A percentile compares a stretch with the other conserved stretches of the same genome.
phyloP scores from a whole-genome alignment of 2,329 filamentous ascomycete genomes.

The Fusarium longipes region DNA sequence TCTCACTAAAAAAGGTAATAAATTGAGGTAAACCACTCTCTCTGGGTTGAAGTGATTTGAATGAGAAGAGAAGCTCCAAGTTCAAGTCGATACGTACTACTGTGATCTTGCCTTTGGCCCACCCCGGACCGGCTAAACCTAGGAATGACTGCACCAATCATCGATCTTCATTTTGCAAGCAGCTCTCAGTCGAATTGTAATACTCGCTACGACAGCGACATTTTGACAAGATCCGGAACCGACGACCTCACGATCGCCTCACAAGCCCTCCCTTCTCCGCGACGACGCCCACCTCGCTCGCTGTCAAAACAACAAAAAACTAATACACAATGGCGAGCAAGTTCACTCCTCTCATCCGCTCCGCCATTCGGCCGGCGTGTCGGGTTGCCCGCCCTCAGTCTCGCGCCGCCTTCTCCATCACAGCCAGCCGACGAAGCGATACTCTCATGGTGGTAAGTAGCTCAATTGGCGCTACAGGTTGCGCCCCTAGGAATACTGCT shows the following conservation, averaged over 20 bases:
- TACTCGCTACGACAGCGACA: constrained; percentile 48
- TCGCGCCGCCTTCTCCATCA: constrained; percentile 77
- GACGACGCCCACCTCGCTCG: constrained; percentile 32
- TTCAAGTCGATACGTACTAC: constrained; percentile 32
- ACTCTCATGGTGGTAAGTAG: constrained; percentile 73
- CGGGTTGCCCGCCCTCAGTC: constrained; percentile 73
- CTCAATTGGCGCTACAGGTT: constrained; percentile 38
- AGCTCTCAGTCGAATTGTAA: constrained; percentile 45
- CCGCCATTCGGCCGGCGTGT: constrained; percentile 72
- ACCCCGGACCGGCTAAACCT: constrained; percentile 27
- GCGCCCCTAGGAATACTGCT: constrained; percentile 1
- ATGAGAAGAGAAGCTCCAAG: not conserved
- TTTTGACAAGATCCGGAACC: constrained; percentile 48
- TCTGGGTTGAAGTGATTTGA: no score
- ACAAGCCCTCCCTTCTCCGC: constrained; percentile 38
- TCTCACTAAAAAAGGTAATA: no score
- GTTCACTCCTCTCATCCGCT: constrained; percentile 79
- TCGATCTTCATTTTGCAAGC: constrained; percentile 50
- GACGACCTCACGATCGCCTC: constrained; percentile 44
- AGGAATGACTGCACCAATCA: constrained; percentile 48
- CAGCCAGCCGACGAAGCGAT: constrained; percentile 77
- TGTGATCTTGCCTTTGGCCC: constrained; percentile 2
- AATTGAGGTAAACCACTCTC: no score
- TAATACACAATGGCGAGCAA: constrained; percentile 79
- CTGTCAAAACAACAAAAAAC: constrained; percentile 25